Evolutionary conservation across 2,329 filamentous ascomycete genomes (phyloP), one percentile per base, ranked within the genome.

Genomic region (Scedosporium aurantiacum): DNA sequence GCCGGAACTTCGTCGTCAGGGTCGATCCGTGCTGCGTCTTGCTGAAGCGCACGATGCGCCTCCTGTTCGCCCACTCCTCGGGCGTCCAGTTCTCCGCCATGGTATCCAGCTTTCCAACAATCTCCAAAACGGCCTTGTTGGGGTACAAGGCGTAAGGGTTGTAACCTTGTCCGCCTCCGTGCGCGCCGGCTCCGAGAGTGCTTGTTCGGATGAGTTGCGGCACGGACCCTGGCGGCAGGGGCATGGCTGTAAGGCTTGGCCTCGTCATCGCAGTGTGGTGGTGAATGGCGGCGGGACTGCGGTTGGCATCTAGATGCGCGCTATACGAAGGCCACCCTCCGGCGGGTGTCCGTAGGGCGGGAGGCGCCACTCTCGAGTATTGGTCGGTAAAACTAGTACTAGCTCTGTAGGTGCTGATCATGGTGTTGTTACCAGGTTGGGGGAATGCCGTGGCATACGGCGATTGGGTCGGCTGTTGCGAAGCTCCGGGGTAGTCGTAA

Each of bases 21-120:
- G 88, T 90, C 70, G 88, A 92, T 28, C 91, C 91, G 40, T 80
- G 81, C 73, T 97, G 93, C 63, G 83, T 84, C 68, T 94, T 87
- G 67, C 82, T 87, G 76, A 99, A 99, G 67, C 92, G 84, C 18
- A 99, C 92, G 43, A 99, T 86, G 41, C 94, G 84, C 56, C 94
- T 82, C 68, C 89, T 88, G 60, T 85, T 85, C 43, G 87, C 82
- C 75, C 85, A 86, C 72, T 99, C 94, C 64, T 96, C 91, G 28
- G 81, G 75, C 0, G 84, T 87, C 94, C 94, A 99, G 64, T 86
- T 82, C 64, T 88, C 82, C 0, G 86, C 85, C 93, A 97, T 97
- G 6, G 80, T 77, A 59, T 91, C 86, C 57, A 99, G 81, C 68
- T 97, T 90, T 21, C 92, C 92, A 60, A 88, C 83, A 63, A 97